phyloP scores from a whole-genome alignment of 2,329 filamentous ascomycete genomes.

The Colletotrichum coccodes region DNA sequence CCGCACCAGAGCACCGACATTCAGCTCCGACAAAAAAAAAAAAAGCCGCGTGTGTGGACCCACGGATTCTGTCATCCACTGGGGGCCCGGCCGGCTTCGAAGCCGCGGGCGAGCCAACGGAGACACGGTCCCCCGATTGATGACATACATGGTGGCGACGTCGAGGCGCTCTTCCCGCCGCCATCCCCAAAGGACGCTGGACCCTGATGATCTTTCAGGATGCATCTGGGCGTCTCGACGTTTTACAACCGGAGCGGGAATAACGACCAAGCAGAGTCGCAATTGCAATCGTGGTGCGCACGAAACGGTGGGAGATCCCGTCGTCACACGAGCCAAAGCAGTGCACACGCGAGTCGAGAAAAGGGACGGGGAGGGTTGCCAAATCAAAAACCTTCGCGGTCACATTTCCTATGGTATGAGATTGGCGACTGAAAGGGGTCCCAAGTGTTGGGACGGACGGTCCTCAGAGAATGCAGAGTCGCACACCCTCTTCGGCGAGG shows the following conservation, averaged over 20 bases:
- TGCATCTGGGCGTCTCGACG: background rate
- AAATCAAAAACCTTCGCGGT: background rate
- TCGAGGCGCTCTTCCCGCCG: background rate
- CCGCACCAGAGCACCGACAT: background rate
- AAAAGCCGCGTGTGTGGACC: background rate
- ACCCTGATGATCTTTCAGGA: constrained; percentile 14
- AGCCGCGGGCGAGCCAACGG: no score
- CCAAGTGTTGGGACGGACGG: background rate
- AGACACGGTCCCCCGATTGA: background rate
- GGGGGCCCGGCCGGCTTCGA: no score
- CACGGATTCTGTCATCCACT: background rate
- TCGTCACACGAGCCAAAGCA: background rate
- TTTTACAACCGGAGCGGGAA: background rate
- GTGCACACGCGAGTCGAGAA: background rate
- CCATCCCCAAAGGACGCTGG: background rate
- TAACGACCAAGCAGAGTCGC: no score
- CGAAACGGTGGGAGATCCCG: background rate
- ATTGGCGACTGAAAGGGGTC: background rate
- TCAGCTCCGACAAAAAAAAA: background rate
- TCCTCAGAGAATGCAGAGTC: background rate
- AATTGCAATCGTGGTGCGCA: background rate
- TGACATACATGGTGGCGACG: constrained; percentile 4
- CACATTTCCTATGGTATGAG: no score
- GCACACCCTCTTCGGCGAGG: constrained; percentile 23
- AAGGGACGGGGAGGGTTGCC: background rate